phyloP scores from a whole-genome alignment of 73 alveolate species.

The Symbiodinium natans region DNA sequence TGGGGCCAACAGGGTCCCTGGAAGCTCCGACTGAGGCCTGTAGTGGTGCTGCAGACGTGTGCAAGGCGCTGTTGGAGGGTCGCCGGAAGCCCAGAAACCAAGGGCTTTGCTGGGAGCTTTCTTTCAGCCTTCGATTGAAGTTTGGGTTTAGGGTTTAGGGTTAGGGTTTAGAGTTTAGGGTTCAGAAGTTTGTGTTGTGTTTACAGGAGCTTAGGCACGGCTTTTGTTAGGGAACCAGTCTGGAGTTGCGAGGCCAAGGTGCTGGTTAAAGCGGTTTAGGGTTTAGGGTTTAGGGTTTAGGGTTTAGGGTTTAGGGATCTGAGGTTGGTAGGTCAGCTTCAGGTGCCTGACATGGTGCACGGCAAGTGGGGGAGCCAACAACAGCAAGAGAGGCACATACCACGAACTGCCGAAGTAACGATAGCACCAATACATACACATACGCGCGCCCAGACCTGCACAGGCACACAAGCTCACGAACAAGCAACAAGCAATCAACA shows the following conservation, averaged over 20 bases:
- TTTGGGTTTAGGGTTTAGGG: neutral
- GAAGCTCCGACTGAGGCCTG: constrained; percentile 70
- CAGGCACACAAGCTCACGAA: too few species aligned
- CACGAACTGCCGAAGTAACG: too few species aligned
- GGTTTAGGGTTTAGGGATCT: too few species aligned
- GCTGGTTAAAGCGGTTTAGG: neutral
- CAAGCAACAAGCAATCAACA: too few species aligned
- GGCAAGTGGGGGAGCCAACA: too few species aligned
- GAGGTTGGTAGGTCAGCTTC: too few species aligned
- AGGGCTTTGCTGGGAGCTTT: neutral
- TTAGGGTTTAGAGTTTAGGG: neutral
- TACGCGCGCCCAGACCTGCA: too few species aligned
- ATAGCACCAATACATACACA: too few species aligned
- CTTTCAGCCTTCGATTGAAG: neutral
- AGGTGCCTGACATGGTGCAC: too few species aligned
- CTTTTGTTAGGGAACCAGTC: neutral
- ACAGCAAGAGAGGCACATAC: too few species aligned
- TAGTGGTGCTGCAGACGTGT: constrained; percentile 44
- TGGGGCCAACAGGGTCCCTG: too few species aligned
- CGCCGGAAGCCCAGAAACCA: neutral
- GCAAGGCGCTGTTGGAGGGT: constrained; percentile 31
- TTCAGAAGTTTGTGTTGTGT: neutral
- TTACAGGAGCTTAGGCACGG: neutral
- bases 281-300: neutral
- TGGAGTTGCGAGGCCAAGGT: neutral